Base-by-base conservation (phyloP, 352 stramenopile genomes). In the Phytophthora constricta region DNA sequence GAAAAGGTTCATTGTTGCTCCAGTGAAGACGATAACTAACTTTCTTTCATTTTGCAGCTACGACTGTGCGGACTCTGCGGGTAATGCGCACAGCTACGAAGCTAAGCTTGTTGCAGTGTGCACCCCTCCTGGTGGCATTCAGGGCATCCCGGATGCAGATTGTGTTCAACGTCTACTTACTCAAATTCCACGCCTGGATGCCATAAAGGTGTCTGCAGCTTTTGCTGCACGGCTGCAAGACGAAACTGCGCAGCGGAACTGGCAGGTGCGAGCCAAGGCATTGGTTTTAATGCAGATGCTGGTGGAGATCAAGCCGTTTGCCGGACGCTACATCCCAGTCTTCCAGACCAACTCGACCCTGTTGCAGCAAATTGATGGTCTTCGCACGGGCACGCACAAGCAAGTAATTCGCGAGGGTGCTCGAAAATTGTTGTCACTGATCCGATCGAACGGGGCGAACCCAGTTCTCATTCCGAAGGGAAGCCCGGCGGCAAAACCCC, bases 281-380 rank as follows among this genome's bases (percentile, higher is more conserved):
- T 60, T 91, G 27, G 68, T 86, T 48, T 57, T 91, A 16, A 72
- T 91, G 67, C 68, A 87, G 39, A 62, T 84, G 52, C 41, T 90
- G n/a, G 62, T 84, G 14, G 78, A 90, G 57, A 79, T 79, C 51
- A 67, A 72, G 19, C 59, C 74, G 4, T 77, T 86, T 13, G 55
- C 77, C 26, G 47, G 23, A 1, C 47, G 46, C 16, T 87, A 81
- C 33, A 33, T 86, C 23, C 58, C 70, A 9, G 59, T 58, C 10
- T 77, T 90, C 43, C 47, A 48, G 3, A 31, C 65, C 14, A 65
- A 79, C 51, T 2, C 43, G 4, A 11, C 20, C 26, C 51, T 90
- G 11, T 9, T 80, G 50, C 49, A 78, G 27, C 61, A 63, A 4
- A 17, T 86, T 19, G 82, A 89, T 9, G 37, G 33, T 13, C 65